Evolutionary conservation across 257 asterid genomes (phyloP).

Genomic region (Striga asiatica): DNA sequence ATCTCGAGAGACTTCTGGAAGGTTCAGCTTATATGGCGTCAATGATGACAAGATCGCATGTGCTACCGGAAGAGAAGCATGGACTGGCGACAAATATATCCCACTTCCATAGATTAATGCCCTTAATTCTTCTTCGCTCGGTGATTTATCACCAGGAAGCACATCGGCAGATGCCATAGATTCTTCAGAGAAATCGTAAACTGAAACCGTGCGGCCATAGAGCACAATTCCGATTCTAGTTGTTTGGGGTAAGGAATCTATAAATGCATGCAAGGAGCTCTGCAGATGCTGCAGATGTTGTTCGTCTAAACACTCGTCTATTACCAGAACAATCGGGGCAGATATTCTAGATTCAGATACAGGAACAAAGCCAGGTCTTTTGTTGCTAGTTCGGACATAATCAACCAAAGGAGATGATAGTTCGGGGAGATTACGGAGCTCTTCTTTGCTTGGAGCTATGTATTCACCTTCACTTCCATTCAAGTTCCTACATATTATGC

Average conservation of each 20-base stretch:
- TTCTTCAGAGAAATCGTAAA: conserved; percentile 91
- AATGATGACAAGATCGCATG: conserved; percentile 78
- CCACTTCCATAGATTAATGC: conserved; percentile 86
- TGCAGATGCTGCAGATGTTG: conserved; percentile 85
- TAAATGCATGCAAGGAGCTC: conserved; percentile 92
- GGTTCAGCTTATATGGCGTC: conserved; percentile 53
- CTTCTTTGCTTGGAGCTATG: conserved; percentile 72
- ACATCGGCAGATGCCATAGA: conserved; percentile 81
- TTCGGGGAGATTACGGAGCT: conserved; percentile 69
- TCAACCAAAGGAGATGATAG: conserved; percentile 69
- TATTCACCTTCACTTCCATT: conserved; percentile 91
- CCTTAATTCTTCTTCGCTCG: conserved; percentile 67
- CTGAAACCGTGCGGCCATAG: conserved; percentile 79
- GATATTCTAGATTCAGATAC: conserved; percentile 71
- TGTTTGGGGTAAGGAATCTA: conserved; percentile 78
- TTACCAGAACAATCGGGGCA: conserved; percentile 75
- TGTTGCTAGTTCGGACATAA: conserved; percentile 61
- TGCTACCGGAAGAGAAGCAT: conserved; percentile 81
- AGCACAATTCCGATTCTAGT: conserved; percentile 78
- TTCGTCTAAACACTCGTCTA: conserved; percentile 91
- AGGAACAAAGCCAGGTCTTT: conserved; percentile 73
- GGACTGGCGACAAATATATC: conserved; percentile 71
- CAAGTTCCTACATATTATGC: conserved; percentile 74
- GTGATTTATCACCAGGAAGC: conserved; percentile 65
- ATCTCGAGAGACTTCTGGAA: conserved; percentile 80